Conservation (phyloP, 169 alveolate species). For the Plasmodium chabaudi region DNA sequence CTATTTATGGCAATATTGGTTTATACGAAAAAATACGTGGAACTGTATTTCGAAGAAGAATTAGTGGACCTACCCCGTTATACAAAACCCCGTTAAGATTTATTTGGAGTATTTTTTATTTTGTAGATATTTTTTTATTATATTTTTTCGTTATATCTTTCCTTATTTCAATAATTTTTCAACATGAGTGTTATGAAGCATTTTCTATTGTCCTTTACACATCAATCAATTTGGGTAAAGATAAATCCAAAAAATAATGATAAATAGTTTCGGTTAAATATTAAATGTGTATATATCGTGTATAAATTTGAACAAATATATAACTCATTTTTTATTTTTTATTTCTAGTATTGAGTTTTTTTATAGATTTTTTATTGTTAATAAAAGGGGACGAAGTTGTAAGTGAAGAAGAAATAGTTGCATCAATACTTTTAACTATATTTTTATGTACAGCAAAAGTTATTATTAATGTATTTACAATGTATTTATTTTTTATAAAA, state of each 20-base stretch:
- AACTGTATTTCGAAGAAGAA: slow-evolving; percentile 51
- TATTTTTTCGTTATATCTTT: slow-evolving; percentile 44
- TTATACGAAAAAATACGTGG: slow-evolving; percentile 40
- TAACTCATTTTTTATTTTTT: slow-evolving; percentile 4
- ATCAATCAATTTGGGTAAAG: slow-evolving; percentile 47
- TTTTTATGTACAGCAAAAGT: slow-evolving; percentile 25
- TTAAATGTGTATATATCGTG: too few relatives aligned
- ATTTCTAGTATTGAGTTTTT: slow-evolving; percentile 37
- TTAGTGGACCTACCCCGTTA: slow-evolving; percentile 74
- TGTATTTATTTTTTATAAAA: slow-evolving; percentile 22
- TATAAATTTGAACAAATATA: background rate
- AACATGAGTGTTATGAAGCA: slow-evolving; percentile 55
- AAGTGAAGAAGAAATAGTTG: slow-evolving; percentile 64
- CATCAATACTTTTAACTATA: slow-evolving; percentile 50
- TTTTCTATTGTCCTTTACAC: slow-evolving; percentile 36
- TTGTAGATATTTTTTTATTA: slow-evolving; percentile 43
- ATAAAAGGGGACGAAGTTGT: slow-evolving; percentile 69
- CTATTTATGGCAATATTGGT: slow-evolving; percentile 16
- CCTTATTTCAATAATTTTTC: slow-evolving; percentile 38
- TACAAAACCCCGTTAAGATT: slow-evolving; percentile 68
- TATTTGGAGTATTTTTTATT: slow-evolving; percentile 68
- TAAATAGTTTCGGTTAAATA: too few relatives aligned
- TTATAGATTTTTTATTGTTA: slow-evolving; percentile 55
- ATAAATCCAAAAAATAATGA: background rate
- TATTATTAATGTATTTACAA: slow-evolving; percentile 18